These are phyloP conservation scores for Blastocystis hominis DNA, from an alignment of 352 stramenopile genomes.

Conservation along the genomic window DNA sequence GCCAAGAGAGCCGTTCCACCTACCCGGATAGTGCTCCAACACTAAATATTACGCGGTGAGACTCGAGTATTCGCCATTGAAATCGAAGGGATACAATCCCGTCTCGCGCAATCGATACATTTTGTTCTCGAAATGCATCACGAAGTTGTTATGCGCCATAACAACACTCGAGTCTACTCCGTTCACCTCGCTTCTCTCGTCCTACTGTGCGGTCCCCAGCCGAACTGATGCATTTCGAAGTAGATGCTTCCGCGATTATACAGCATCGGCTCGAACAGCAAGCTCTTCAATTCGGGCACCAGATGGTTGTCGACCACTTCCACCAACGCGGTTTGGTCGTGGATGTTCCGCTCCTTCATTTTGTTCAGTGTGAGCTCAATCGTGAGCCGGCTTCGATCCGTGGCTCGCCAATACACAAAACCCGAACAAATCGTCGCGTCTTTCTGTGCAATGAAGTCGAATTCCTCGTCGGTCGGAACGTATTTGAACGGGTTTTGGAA, in stretches of 20 bases:
- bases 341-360: background rate
- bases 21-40: background rate
- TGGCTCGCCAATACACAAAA: background rate
- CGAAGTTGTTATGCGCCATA: conserved; percentile 43
- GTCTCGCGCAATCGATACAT: background rate
- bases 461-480: background rate
- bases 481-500: conserved; percentile 14
- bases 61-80: conserved; percentile 7
- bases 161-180: background rate
- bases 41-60: background rate
- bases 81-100: background rate
- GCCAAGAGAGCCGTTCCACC: background rate
- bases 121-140: conserved; percentile 20
- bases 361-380: background rate
- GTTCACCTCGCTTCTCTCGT: background rate
- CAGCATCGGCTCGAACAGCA: background rate
- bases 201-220: background rate
- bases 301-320: background rate
- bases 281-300: background rate
- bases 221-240: conserved; percentile 3
- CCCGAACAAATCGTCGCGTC: conserved; percentile 4
- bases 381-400: background rate
- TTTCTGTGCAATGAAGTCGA: background rate
- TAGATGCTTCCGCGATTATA: background rate
- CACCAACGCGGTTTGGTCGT: background rate